Base-by-base conservation (phyloP, 352 stramenopile genomes). In the Globisporangium sylvaticum region DNA sequence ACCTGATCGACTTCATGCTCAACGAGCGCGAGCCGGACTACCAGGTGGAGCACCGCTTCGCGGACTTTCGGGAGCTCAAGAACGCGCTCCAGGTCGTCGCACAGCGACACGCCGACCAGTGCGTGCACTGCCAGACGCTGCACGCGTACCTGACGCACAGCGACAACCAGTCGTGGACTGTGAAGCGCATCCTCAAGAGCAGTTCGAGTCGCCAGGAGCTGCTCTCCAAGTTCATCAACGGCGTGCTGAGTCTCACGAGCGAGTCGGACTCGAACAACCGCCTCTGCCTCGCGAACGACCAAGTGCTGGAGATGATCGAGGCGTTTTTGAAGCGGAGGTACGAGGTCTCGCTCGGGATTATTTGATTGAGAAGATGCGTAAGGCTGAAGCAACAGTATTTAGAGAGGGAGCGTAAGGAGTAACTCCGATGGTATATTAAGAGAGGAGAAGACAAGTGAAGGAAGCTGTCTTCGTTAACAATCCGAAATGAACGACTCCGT, bases 21-120 rank as follows among this genome's bases (percentile, higher is more conserved):
- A 22, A 31, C 52, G 62, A 62, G 37, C 55, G 62, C 14, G 55
- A 61, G 48, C 65, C 67, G 22, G 62, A 64, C 46, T 72, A 69
- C 56, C 62, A 72, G 15, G 62, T 72, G 12, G 62, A 68, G n/a
- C 67, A 72, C 62, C 32, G 62, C 42, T 72, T 65, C 37, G 24
- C 20, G 29, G 67, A 65, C 20, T 72, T 72, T 31, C 48, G 39
- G 7, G 31, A 61, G 53, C 56, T 72, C 25, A 50, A 64, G 46
- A 32, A 55, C 15, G 34, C 44, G 20, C 44, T 72, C 1, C 54
- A 62, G 22, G 46, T 50, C 32, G 37, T 68, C 4, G 27, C 55
- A 24, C 32, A 44, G 18, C 2, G 46, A 12, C 59, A 71, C 31
- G 55, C 52, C 0, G 27, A 27, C 15, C 4, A 39, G 18, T 64